Conservation (phyloP, 257 asterid species). For the Paulownia fortunei region DNA sequence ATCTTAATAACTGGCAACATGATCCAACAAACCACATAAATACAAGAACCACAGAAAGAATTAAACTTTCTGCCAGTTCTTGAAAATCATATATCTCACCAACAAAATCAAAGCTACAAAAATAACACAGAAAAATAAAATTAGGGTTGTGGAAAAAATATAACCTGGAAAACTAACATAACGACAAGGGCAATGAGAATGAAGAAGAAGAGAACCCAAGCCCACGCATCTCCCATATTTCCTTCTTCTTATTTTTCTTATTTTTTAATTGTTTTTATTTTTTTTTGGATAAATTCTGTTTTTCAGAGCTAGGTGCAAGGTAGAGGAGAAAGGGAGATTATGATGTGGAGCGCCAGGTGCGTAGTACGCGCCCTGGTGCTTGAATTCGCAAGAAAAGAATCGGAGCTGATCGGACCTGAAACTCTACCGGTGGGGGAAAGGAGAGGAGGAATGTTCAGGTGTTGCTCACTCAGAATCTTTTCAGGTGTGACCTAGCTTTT, state of each 20-base stretch:
- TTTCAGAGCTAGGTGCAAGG: constrained; percentile 11
- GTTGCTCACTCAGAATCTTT: neutral
- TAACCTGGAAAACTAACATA: constrained; percentile 72
- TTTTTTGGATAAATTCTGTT: neutral
- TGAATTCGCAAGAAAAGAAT: constrained; percentile 17
- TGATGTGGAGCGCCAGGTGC: constrained; percentile 28
- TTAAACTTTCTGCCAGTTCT: constrained; percentile 18
- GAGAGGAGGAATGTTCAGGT: neutral
- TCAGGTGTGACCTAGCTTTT: neutral
- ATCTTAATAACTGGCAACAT: neutral
- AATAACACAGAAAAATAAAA: neutral
- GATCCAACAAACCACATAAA: neutral
- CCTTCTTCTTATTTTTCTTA: neutral
- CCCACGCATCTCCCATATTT: constrained; percentile 58
- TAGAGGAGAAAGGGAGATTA: constrained; percentile 9
- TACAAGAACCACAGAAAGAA: neutral
- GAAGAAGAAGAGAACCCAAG: constrained; percentile 73
- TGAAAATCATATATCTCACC: neutral
- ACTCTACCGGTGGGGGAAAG: neutral
- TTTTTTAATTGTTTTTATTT: neutral
- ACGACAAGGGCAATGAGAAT: constrained; percentile 50
- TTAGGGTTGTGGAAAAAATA: neutral
- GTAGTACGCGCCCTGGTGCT: constrained; percentile 32
- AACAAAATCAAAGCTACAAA: constrained; percentile 18
- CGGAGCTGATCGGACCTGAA: constrained; percentile 22